Conservation (phyloP, 2,329 filamentous ascomycete genomes). For the Aspergillus nomiae region DNA sequence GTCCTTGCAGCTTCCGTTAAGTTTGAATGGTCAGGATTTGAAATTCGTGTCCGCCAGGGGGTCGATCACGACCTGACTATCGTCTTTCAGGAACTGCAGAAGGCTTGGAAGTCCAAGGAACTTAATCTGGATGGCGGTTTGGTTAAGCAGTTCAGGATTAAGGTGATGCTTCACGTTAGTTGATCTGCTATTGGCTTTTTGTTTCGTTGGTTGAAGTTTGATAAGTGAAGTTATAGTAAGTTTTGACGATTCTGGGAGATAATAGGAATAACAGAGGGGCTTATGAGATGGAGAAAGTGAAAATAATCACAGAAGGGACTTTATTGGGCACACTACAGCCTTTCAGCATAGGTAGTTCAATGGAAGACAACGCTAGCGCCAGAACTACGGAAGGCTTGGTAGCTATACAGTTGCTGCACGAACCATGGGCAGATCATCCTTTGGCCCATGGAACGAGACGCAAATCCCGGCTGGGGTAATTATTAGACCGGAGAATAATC, state of each 20-base stretch:
- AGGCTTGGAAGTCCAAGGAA: slow-evolving; percentile 17
- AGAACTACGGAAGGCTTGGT: background rate
- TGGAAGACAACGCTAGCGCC: background rate
- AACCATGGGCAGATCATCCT: slow-evolving; percentile 7
- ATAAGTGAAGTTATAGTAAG: background rate
- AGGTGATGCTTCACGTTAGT: slow-evolving; percentile 20
- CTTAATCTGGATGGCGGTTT: background rate
- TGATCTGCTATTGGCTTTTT: background rate
- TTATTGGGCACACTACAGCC: background rate
- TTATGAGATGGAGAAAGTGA: background rate
- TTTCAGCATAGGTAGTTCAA: background rate
- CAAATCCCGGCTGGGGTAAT: slow-evolving; percentile 3
- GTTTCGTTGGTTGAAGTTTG: background rate
- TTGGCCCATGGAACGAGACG: slow-evolving; percentile 1
- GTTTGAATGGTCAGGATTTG: slow-evolving; percentile 23
- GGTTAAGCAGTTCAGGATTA: slow-evolving; percentile 14
- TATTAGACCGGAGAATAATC: slow-evolving; percentile 5
- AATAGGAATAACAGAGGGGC: background rate
- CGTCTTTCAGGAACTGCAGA: slow-evolving; percentile 15
- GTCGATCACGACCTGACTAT: slow-evolving; percentile 19
- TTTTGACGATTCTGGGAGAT: background rate
- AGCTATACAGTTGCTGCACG: slow-evolving; percentile 6
- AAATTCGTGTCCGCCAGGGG: slow-evolving; percentile 22
- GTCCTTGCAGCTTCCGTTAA: slow-evolving; percentile 23
- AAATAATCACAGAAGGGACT: background rate